Conservation (phyloP, 2,329 filamentous ascomycete species). For the Aspergillus versicolor region DNA sequence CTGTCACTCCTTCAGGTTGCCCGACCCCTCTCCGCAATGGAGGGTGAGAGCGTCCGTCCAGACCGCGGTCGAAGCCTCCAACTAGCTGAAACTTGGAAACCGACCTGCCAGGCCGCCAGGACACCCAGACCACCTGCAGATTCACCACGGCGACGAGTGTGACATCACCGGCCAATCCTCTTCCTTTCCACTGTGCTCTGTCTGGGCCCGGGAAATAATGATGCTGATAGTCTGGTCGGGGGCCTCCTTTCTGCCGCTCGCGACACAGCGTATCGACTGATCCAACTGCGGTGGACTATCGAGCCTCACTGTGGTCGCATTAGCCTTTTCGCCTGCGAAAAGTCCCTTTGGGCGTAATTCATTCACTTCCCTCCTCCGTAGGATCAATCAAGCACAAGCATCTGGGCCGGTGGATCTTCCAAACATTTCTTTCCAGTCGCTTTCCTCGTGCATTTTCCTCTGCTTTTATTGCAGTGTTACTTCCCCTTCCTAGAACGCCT, state of each 20-base stretch:
- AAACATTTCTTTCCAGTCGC: neutral
- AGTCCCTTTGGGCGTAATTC: neutral
- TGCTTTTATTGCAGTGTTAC: constrained; percentile 1
- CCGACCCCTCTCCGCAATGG: constrained; percentile 3
- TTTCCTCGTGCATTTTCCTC: neutral
- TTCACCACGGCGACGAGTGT: neutral
- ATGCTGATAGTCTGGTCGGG: neutral
- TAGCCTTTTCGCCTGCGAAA: neutral
- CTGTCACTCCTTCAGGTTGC: neutral
- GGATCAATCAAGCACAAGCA: neutral
- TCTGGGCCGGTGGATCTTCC: constrained; percentile 10
- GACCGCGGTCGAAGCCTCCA: constrained; percentile 4
- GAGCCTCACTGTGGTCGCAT: neutral
- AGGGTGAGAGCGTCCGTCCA: constrained; percentile 1
- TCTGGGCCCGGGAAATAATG: neutral
- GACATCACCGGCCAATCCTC: constrained; percentile 9
- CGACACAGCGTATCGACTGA: neutral
- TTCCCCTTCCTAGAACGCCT: neutral
- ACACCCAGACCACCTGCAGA: neutral
- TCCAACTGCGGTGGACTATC: neutral
- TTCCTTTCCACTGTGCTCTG: neutral
- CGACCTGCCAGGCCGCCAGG: neutral
- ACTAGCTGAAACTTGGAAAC: neutral
- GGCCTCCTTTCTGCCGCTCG: neutral
- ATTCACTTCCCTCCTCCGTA: neutral